A percentile compares a stretch with the other conserved stretches of the same genome.
phyloP scores from a whole-genome alignment of 1,284 basidiomycete genomes.

The Quambalaria eucalypti region DNA sequence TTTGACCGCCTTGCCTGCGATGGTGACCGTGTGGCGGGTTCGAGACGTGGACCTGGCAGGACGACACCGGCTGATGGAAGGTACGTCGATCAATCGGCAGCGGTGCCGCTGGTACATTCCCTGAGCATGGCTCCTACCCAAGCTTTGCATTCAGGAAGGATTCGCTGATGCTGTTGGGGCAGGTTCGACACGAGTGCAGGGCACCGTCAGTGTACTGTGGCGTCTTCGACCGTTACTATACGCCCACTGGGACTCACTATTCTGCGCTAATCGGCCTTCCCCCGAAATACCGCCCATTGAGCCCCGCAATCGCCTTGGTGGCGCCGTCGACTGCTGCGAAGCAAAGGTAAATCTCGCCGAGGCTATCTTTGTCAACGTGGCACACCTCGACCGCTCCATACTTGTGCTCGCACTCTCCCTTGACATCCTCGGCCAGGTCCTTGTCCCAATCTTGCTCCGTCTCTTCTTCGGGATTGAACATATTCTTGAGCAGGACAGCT shows the following conservation, averaged over 20 bases:
- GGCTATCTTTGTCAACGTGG: slow-evolving; percentile 83
- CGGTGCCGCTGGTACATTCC: too few species aligned
- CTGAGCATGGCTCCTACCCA: too few species aligned
- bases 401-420: slow-evolving; percentile 80
- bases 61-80: too few species aligned
- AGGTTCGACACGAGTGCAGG: not conserved
- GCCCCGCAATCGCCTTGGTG: slow-evolving; percentile 71
- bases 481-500: slow-evolving; percentile 79
- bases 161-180: not conserved
- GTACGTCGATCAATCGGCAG: too few species aligned
- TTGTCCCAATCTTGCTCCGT: slow-evolving; percentile 92
- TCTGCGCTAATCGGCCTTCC: slow-evolving; percentile 39
- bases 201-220: not conserved
- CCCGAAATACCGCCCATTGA: slow-evolving; percentile 64
- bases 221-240: not conserved
- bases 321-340: slow-evolving; percentile 72
- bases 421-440: slow-evolving; percentile 90
- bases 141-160: not conserved
- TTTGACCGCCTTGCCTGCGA: too few species aligned
- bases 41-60: too few species aligned
- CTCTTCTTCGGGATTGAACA: slow-evolving; percentile 96
- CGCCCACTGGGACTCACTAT: slow-evolving; percentile 21
- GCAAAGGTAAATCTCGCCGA: slow-evolving; percentile 89
- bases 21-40: too few species aligned
- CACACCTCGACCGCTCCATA: slow-evolving; percentile 80